A percentile compares a stretch with the other conserved stretches of the same genome.
Conservation (phyloP, 1,284 basidiomycete species). For the Dichomitus squalens region DNA sequence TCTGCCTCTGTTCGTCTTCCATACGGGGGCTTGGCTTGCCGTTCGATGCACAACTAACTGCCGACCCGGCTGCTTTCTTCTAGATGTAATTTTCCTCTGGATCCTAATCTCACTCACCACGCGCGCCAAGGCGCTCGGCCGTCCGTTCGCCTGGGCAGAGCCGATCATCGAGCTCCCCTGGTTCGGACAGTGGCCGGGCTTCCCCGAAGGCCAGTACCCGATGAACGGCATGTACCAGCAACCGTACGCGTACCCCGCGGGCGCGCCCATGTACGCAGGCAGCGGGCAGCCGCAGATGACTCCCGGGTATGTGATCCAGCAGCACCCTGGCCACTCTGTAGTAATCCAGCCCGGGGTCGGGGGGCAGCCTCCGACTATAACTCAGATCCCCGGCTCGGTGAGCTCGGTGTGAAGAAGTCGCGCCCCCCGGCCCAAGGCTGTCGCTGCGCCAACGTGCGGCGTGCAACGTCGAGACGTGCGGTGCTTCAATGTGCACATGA, state of each 20-base stretch:
- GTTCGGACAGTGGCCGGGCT: constrained; percentile 53
- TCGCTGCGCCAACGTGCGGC: background rate
- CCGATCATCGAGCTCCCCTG: constrained; percentile 54
- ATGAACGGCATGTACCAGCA: constrained; percentile 22
- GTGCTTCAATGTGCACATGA: background rate
- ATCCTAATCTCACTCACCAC: constrained; percentile 46
- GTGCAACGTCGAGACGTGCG: background rate
- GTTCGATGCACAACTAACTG: background rate
- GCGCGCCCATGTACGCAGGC: constrained; percentile 24
- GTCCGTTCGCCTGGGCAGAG: constrained; percentile 48
- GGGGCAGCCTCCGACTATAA: constrained; percentile 62
- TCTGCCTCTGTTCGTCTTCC: constrained; percentile 54
- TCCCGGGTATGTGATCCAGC: constrained; percentile 42
- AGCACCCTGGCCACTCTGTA: constrained; percentile 64
- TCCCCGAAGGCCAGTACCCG: constrained; percentile 29
- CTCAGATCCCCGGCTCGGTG: constrained; percentile 55
- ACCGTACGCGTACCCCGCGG: constrained; percentile 30
- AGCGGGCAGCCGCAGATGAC: constrained; percentile 14
- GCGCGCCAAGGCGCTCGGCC: constrained; percentile 46
- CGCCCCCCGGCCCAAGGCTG: background rate
- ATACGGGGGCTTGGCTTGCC: constrained; percentile 19
- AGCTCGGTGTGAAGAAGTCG: constrained; percentile 23
- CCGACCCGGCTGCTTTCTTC: constrained; percentile 10
- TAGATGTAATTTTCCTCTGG: constrained; percentile 48
- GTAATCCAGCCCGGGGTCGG: constrained; percentile 68